phyloP scores from a whole-genome alignment of 208 protist species.

The Wallacemonas sp. region DNA sequence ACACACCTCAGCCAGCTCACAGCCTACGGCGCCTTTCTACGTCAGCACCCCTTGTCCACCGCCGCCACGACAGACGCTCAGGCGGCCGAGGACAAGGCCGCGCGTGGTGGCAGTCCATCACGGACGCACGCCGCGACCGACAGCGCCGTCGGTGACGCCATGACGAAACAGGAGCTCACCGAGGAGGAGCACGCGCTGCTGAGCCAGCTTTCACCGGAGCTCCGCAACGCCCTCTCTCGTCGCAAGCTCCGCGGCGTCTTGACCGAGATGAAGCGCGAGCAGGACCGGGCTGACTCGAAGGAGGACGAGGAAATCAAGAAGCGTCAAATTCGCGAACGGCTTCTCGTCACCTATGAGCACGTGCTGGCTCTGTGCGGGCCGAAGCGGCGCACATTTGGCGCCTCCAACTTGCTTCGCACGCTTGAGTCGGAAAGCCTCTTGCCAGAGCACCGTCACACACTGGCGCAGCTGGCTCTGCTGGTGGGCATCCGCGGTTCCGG shows the following conservation, averaged over 20 bases:
- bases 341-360: conserved; percentile 74
- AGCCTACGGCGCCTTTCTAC: conserved; percentile 37
- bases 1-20: conserved; percentile 35
- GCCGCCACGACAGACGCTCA: not conserved
- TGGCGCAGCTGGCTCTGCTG: conserved; percentile 58
- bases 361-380: conserved; percentile 58
- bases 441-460: conserved; percentile 36
- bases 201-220: conserved; percentile 57
- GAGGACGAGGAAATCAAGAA: conserved; percentile 50
- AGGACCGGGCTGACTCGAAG: conserved; percentile 33
- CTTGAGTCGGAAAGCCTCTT: conserved; percentile 68
- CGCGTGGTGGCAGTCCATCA: too few relatives aligned
- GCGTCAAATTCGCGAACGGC: conserved; percentile 60
- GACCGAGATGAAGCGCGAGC: conserved; percentile 66
- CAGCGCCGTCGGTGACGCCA: too few relatives aligned
- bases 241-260: conserved; percentile 59
- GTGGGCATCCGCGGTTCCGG: conserved; percentile 31
- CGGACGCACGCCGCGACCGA: too few relatives aligned
- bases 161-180: not conserved
- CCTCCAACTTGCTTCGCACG: conserved; percentile 39
- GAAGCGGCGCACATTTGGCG: conserved; percentile 33
- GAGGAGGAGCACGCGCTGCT: conserved; percentile 28
- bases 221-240: conserved; percentile 60
- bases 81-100: not conserved
- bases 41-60: conserved; percentile 17